Evolutionary conservation across 805 yeast species (phyloP).

Genomic region (Grigorovia humatica): DNA sequence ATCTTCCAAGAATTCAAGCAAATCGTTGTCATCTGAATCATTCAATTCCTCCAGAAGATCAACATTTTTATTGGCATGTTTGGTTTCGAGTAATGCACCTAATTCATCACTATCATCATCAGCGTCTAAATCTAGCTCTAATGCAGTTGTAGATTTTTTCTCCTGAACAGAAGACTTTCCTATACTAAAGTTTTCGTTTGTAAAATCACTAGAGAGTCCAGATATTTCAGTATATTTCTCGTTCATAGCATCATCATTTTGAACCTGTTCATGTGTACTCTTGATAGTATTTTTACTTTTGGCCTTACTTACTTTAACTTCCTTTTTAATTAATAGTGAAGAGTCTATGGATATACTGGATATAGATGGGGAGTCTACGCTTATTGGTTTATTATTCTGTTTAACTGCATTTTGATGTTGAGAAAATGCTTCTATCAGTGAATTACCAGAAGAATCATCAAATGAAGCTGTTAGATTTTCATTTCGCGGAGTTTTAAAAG

Average conservation of each 20-base stretch:
- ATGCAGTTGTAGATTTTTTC: not conserved
- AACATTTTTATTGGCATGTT: not conserved
- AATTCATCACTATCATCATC: not conserved
- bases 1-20: conserved; percentile 12
- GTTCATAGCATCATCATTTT: not conserved
- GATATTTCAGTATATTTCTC: not conserved
- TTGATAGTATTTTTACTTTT: not conserved
- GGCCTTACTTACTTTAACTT: not conserved
- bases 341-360: not conserved
- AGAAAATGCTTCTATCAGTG: not conserved
- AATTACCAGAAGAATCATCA: not conserved
- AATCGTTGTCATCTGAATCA: conserved; percentile 12
- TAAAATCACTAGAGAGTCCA: not conserved
- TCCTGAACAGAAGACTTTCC: not conserved
- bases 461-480: not conserved
- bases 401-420: not conserved
- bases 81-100: not conserved
- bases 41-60: not conserved
- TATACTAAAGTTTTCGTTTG: not conserved
- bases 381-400: not conserved
- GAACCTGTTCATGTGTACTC: not conserved
- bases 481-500: not conserved
- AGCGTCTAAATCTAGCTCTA: not conserved
- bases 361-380: not conserved
- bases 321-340: not conserved